These are phyloP conservation scores for Aspergillus ochraceus DNA, from an alignment of 2,329 filamentous ascomycete genomes.

Conservation along the genomic window DNA sequence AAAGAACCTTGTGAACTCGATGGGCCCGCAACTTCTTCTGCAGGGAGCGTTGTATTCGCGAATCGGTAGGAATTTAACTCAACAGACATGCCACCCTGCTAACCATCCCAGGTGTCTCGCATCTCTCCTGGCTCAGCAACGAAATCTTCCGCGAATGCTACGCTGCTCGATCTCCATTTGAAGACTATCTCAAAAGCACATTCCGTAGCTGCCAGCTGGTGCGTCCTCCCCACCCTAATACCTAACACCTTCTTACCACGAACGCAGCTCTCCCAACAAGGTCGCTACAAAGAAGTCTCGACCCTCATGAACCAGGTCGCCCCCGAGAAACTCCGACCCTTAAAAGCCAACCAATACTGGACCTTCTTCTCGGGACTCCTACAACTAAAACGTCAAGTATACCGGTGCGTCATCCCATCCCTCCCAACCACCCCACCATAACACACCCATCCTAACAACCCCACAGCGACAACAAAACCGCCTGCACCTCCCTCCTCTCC, in stretches of 20 bases:
- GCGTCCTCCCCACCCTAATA: conserved; percentile 11
- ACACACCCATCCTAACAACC: conserved; percentile 15
- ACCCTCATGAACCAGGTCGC: conserved; percentile 61
- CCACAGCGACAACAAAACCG: conserved; percentile 55
- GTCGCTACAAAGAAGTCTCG: conserved; percentile 70
- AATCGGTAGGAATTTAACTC: conserved; percentile 56
- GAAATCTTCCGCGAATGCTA: conserved; percentile 78
- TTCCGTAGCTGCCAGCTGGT: conserved; percentile 69
- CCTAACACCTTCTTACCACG: background rate
- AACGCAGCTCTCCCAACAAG: conserved; percentile 58
- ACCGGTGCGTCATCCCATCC: conserved; percentile 32
- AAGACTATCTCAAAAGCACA: conserved; percentile 74
- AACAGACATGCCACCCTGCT: conserved; percentile 2
- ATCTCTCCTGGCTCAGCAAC: conserved; percentile 58
- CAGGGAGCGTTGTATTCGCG: conserved; percentile 73
- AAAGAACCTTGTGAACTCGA: conserved; percentile 69
- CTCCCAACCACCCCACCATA: background rate
- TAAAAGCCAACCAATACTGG: conserved; percentile 70
- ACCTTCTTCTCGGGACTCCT: conserved; percentile 44
- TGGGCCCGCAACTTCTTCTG: conserved; percentile 73
- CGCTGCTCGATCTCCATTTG: conserved; percentile 61
- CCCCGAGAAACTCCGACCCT: conserved; percentile 63
- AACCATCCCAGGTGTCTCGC: conserved; percentile 47
- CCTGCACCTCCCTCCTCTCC: conserved; percentile 57
- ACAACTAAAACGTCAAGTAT: conserved; percentile 43